phyloP scores from a whole-genome alignment of 2,329 filamentous ascomycete species.

The Pestalotiopsis fici region DNA sequence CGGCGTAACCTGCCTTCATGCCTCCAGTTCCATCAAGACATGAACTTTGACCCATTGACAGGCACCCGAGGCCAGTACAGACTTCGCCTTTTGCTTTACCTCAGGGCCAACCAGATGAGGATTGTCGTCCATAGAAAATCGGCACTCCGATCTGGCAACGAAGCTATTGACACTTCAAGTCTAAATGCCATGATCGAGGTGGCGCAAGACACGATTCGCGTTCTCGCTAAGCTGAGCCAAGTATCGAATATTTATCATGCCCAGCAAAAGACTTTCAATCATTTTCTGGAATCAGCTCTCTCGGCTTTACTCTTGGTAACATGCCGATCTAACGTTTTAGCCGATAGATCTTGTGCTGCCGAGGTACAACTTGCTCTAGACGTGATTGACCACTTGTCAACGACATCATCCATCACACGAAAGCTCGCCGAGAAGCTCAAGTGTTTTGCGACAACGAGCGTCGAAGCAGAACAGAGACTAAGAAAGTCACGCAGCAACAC shows the following conservation, averaged over 20 bases:
- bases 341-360: neutral
- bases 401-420: neutral
- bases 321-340: neutral
- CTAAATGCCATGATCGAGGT: constrained; percentile 3
- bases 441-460: neutral
- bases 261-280: constrained; percentile 8
- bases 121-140: constrained; percentile 1
- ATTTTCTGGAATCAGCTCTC: constrained; percentile 6
- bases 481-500: neutral
- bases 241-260: constrained; percentile 3
- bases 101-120: constrained; percentile 7
- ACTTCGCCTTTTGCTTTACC: constrained; percentile 4
- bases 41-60: neutral
- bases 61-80: constrained; percentile 3
- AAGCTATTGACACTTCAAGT: neutral
- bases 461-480: neutral
- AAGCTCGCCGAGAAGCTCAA: constrained; percentile 1
- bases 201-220: constrained; percentile 5
- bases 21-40: neutral
- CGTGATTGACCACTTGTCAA: neutral
- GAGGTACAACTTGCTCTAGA: constrained; percentile 1
- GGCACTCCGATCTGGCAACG: neutral
- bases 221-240: neutral
- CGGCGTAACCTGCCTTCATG: neutral
- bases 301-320: constrained; percentile 1